Evolutionary conservation across 2,329 filamentous ascomycete species (phyloP).

Genomic region (Fusarium siculi): DNA sequence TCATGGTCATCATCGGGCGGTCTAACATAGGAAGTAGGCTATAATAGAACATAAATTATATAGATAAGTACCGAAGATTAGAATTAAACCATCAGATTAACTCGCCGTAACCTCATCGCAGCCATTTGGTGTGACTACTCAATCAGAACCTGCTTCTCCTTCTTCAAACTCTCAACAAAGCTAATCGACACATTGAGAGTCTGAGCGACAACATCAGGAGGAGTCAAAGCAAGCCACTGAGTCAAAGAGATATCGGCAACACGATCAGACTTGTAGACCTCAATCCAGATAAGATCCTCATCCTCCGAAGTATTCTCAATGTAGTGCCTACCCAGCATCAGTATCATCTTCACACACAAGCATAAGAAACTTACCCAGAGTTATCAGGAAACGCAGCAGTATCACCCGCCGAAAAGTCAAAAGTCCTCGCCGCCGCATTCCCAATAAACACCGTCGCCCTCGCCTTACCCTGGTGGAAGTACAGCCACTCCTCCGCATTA

Average conservation of each 20-base stretch:
- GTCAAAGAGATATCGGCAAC: conserved; percentile 74
- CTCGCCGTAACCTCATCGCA: rapidly evolving
- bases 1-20: neutral
- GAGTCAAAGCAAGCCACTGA: conserved; percentile 77
- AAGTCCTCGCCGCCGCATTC: conserved; percentile 69
- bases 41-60: neutral
- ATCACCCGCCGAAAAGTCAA: conserved; percentile 75
- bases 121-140: neutral
- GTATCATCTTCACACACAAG: neutral
- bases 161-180: conserved; percentile 68
- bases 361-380: conserved; percentile 53
- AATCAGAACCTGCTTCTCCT: conserved; percentile 69
- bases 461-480: conserved; percentile 72
- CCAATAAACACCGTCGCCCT: conserved; percentile 74
- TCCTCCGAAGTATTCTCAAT: conserved; percentile 74
- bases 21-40: too few relatives aligned
- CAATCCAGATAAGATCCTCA: conserved; percentile 73
- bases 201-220: conserved; percentile 69
- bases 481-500: conserved; percentile 77
- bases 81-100: rapidly evolving
- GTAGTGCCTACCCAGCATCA: conserved; percentile 61
- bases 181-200: conserved; percentile 67
- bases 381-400: conserved; percentile 76
- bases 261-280: conserved; percentile 75
- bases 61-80: neutral